Evolutionary conservation across 2,329 filamentous ascomycete genomes (phyloP), one percentile per base, ranked within the genome.

Genomic region (Phialophora expanda): DNA sequence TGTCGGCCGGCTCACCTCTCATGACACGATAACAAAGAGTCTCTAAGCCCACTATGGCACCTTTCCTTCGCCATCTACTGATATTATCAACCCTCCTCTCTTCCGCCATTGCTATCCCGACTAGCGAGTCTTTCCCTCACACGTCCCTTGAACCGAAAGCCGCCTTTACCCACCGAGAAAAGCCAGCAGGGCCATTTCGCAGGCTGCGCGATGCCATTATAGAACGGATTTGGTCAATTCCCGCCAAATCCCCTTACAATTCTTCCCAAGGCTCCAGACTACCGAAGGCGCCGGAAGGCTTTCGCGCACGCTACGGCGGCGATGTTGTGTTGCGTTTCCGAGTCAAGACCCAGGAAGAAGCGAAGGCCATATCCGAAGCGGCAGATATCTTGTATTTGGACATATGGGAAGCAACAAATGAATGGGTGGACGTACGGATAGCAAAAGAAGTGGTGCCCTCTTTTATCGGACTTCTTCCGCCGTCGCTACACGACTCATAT

Each of bases 261-360:
- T 64, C 66, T n/a, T 70, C 71, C 12, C 61, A 55, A 32, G 57
- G 66, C 55, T 66, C 71, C 26, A 26, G 62, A 26, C 55, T 70
- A 51, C 66, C 65, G 28, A 56, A 50, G 38, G 64, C 71, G 1
- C 79, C 80, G 2, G 71, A 77, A 17, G 79, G 75, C 61, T 75
- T 79, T 30, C 74, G 78, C 32, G 79, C 82, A 34, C 80, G 81
- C 66, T 97, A 97, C 76, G 87, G 87, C 68, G 86, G 90, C 68
- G 89, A 97, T 77, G 84, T 97, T n/a, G 92, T 99, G 17, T 81
- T 98, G 69, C 89, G 95, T 46, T 97, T 98, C 83, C 92, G 90
- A 74, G 81, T 97, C 62, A 88, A 85, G 67, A 88, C 85, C 28
- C 78, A 83, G 2, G 84, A 87, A 22, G 91, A 96, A 74, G 89